A percentile compares a stretch with the other conserved stretches of the same genome.
Evolutionary conservation across 805 yeast genomes (phyloP).

Genomic region (Candida corydali): DNA sequence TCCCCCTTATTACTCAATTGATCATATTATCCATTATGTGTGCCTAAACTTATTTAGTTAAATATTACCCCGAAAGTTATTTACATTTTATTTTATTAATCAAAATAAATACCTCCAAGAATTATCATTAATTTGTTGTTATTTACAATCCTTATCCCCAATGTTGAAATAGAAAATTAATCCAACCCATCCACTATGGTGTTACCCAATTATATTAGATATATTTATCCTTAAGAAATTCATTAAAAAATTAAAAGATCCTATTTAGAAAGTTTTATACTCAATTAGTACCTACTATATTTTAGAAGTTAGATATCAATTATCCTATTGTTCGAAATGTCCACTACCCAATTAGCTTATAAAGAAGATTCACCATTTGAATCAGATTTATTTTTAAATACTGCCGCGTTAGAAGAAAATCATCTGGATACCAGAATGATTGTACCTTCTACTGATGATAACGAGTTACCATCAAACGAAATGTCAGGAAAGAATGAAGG

Average conservation of each 20-base stretch:
- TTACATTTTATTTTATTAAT: conserved; percentile 1
- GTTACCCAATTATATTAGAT: too few relatives aligned
- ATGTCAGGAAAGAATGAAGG: neutral
- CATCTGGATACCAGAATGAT: neutral
- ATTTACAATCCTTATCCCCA: conserved; percentile 14
- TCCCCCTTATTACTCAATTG: conserved; percentile 9
- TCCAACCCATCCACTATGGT: conserved; percentile 28
- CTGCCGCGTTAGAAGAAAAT: neutral
- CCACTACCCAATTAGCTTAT: conserved; percentile 18
- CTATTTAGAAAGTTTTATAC: conserved; percentile 1
- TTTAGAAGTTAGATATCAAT: neutral
- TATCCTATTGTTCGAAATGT: conserved; percentile 14
- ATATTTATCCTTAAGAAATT: too few relatives aligned
- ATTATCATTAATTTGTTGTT: conserved; percentile 22
- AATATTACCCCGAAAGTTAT: conserved; percentile 11
- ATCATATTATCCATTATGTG: conserved; percentile 23
- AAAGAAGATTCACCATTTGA: conserved; percentile 19
- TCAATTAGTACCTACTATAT: neutral
- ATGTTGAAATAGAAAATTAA: conserved; percentile 30
- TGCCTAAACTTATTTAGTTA: conserved; percentile 37
- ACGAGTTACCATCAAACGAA: too few relatives aligned
- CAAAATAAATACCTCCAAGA: conserved; percentile 6
- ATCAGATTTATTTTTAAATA: conserved; percentile 18
- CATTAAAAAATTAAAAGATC: too few relatives aligned
- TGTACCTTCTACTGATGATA: neutral